Evolutionary conservation across 495 filamentous ascomycete genomes (phyloP).

Genomic region (Lophiotrema nucula): DNA sequence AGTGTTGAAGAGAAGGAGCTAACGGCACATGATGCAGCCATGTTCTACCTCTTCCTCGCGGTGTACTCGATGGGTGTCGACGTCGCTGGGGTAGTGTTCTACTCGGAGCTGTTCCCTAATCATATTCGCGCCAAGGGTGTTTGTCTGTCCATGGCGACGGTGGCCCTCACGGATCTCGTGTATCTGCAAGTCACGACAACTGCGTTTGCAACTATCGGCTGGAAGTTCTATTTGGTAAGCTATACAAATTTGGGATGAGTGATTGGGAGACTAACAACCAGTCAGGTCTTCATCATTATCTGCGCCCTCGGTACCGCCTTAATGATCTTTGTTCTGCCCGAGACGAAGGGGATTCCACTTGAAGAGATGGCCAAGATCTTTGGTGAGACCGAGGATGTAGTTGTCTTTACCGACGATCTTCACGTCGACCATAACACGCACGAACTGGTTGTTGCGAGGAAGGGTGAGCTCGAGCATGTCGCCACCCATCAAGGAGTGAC

Average conservation of each 20-base stretch:
- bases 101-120: conserved; percentile 61
- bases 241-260: too few relatives aligned
- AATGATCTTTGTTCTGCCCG: conserved; percentile 55
- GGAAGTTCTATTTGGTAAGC: too few relatives aligned
- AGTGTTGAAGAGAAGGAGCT: background rate
- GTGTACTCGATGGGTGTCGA: conserved; percentile 34
- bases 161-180: too few relatives aligned
- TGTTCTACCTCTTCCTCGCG: conserved; percentile 28
- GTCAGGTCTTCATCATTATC: conserved; percentile 50
- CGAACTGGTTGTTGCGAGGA: conserved; percentile 17
- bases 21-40: background rate
- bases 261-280: too few relatives aligned
- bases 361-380: conserved; percentile 39
- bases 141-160: conserved; percentile 60
- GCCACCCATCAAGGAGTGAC: conserved; percentile 21
- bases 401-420: conserved; percentile 25
- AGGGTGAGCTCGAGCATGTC: conserved; percentile 9
- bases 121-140: conserved; percentile 65
- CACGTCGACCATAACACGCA: conserved; percentile 32
- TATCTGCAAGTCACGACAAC: too few relatives aligned
- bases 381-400: conserved; percentile 32
- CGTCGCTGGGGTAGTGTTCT: conserved; percentile 33
- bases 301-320: conserved; percentile 54
- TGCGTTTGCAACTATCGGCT: too few relatives aligned
- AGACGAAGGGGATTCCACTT: conserved; percentile 49